Conservation (phyloP, 2,329 filamentous ascomycete genomes). For the Fusarium sp. region DNA sequence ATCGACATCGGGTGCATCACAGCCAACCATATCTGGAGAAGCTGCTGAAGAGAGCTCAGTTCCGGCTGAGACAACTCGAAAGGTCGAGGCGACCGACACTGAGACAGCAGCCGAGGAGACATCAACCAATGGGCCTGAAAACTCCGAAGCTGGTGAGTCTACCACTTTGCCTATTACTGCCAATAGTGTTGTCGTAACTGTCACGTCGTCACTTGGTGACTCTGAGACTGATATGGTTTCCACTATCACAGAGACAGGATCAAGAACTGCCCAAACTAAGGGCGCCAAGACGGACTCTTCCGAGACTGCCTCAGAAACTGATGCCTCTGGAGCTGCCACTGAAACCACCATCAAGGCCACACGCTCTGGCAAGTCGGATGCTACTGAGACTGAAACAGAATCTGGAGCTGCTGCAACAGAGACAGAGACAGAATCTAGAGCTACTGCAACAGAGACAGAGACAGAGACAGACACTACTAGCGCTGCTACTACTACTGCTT, state of each 20-base stretch:
- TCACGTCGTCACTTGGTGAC: conserved; percentile 5
- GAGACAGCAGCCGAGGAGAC: conserved; percentile 31
- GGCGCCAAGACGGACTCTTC: conserved; percentile 1
- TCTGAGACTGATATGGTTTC: conserved; percentile 27
- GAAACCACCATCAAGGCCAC: conserved; percentile 10
- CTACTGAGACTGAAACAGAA: conserved; percentile 3
- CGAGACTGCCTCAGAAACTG: conserved; percentile 1
- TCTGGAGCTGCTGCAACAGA: conserved; percentile 1
- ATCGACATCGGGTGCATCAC: conserved; percentile 11
- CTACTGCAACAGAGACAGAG: neutral
- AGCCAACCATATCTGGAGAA: conserved; percentile 20
- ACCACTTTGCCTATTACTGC: conserved; percentile 15
- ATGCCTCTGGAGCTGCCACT: conserved; percentile 8
- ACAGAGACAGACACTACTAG: conserved; percentile 1
- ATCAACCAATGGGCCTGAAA: conserved; percentile 30
- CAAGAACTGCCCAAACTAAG: conserved; percentile 13
- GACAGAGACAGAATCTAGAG: neutral
- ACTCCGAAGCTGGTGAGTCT: conserved; percentile 35
- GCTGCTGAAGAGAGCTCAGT: conserved; percentile 5
- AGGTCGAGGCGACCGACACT: conserved; percentile 12
- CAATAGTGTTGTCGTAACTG: neutral
- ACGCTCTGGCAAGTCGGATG: neutral
- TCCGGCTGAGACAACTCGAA: conserved; percentile 5
- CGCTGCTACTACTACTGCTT: conserved; percentile 6
- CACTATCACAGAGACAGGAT: conserved; percentile 23